These are phyloP conservation scores for Scheffersomyces lignosus DNA, from an alignment of 805 yeast species.

Conservation along the genomic window DNA sequence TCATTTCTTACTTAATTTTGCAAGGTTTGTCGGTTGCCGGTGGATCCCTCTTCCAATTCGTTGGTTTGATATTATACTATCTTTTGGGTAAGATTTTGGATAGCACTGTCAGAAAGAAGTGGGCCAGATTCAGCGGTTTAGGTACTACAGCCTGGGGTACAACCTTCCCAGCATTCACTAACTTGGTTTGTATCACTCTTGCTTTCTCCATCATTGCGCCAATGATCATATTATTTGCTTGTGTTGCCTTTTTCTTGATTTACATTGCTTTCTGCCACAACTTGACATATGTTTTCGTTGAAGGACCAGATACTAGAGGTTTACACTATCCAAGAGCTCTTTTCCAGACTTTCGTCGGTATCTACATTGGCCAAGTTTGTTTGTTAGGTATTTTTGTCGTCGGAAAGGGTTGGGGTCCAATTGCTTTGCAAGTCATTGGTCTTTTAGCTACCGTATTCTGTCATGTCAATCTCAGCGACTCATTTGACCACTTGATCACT, in stretches of 20 bases:
- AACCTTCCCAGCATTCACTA: slow-evolving; percentile 71
- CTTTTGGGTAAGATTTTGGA: slow-evolving; percentile 59
- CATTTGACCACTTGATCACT: slow-evolving; percentile 62
- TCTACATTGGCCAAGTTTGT: slow-evolving; percentile 86
- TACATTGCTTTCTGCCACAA: slow-evolving; percentile 81
- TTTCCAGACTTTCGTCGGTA: slow-evolving; percentile 83
- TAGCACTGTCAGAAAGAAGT: slow-evolving; percentile 66
- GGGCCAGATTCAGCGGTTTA: slow-evolving; percentile 55
- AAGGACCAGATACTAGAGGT: slow-evolving; percentile 76
- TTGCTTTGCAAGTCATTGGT: slow-evolving; percentile 70
- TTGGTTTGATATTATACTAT: slow-evolving; percentile 58
- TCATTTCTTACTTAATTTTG: slow-evolving; percentile 76
- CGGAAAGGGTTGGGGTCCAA: slow-evolving; percentile 94
- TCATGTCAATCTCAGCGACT: slow-evolving; percentile 61
- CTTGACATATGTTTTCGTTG: slow-evolving; percentile 66
- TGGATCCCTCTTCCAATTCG: slow-evolving; percentile 72
- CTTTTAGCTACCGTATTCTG: slow-evolving; percentile 64
- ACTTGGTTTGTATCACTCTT: slow-evolving; percentile 65
- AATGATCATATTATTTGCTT: slow-evolving; percentile 71
- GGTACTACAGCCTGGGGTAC: slow-evolving; percentile 70
- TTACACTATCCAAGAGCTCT: slow-evolving; percentile 83
- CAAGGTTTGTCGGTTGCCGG: slow-evolving; percentile 80
- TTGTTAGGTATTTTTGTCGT: slow-evolving; percentile 83
- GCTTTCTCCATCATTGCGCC: slow-evolving; percentile 80
- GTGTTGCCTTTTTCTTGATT: slow-evolving; percentile 65